A percentile compares a stretch with the other conserved stretches of the same genome.
Conservation (phyloP, 1,139 yeast species). For the Meyerozyma smithsonii region DNA sequence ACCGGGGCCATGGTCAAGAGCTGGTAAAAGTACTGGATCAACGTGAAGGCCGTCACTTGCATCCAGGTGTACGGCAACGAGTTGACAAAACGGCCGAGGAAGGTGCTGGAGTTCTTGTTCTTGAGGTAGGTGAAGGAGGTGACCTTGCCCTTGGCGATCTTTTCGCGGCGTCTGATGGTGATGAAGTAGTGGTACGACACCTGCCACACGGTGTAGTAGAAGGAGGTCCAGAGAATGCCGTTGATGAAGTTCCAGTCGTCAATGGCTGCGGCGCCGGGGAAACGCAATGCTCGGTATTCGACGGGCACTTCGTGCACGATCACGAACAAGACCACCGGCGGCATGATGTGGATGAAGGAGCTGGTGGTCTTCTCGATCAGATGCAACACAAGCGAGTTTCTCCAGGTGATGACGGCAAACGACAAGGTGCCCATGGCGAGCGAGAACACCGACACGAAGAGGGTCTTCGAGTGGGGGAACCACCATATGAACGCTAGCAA, state of each 20-base stretch:
- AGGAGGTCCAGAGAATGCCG: slow-evolving; percentile 74
- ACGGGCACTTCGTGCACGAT: slow-evolving; percentile 74
- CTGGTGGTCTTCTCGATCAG: slow-evolving; percentile 92
- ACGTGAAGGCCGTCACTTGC: slow-evolving; percentile 80
- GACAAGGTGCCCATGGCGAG: slow-evolving; percentile 84
- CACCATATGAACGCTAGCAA: slow-evolving; percentile 75
- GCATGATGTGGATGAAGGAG: slow-evolving; percentile 85
- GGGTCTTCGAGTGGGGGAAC: slow-evolving; percentile 64
- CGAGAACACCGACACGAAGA: slow-evolving; percentile 81
- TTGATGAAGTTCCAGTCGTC: slow-evolving; percentile 66
- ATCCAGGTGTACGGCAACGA: slow-evolving; percentile 74
- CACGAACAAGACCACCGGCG: slow-evolving; percentile 84
- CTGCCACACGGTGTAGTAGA: slow-evolving; percentile 94
- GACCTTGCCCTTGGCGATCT: slow-evolving; percentile 79
- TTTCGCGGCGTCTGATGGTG: slow-evolving; percentile 70
- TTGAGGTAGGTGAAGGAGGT: slow-evolving; percentile 87
- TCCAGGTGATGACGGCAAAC: slow-evolving; percentile 95
- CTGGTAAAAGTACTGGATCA: slow-evolving; percentile 85
- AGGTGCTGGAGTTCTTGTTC: slow-evolving; percentile 58
- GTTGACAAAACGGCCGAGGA: slow-evolving; percentile 76
- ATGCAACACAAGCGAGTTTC: slow-evolving; percentile 88
- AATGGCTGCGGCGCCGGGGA: slow-evolving; percentile 73
- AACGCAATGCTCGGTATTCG: slow-evolving; percentile 51
- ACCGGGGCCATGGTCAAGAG: slow-evolving; percentile 84
- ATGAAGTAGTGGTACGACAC: slow-evolving; percentile 84